Base-by-base conservation (phyloP, 805 yeast species). In the Yarrowia divulgata region DNA sequence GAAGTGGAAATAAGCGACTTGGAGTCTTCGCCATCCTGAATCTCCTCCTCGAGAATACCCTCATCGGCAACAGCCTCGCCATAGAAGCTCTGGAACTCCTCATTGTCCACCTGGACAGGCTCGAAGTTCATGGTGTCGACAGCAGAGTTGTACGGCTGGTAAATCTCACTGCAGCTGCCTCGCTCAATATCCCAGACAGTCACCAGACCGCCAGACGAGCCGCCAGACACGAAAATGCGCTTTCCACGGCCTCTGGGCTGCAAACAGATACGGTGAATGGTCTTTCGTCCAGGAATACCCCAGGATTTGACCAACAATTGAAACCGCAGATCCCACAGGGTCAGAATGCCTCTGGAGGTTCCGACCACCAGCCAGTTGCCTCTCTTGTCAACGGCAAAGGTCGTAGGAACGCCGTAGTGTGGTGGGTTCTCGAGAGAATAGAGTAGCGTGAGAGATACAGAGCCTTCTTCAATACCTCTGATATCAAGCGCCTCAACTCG, bases 301-400 rank as follows among this genome's bases (percentile, higher is more conserved):
- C 92, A 90, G 0, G 88, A 81, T 71, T 85, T 87, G 43, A 91
- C 79, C 50, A 84, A 79, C 0, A 89, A 70, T 43, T 82, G 82
- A 76, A 92, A 91, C 68, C 96, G 80, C 43, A 90, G 72, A 76
- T 93, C 97, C 97, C 97, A 93, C 16, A 94, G 78, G 71, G 87
- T 88, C 39, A 95, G 75, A 0, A 88, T 79, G 0, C 98, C 98
- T 48, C 84, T 84, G 0, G 85, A 79, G 0, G 97, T 91, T 0
- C 97, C 98, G 1, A 89, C 75, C 9, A 91, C 76, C 1, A 91
- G 75, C 91, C 97, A 91, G 6, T 84, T 79, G 34, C 81, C 78
- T 16, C 81, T 79, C 0, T 79, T 77, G 68, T 88, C 90, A 29
- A 90, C 77, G 0, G 85, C 82, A 73, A 92, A 85, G 18, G 88